Evolutionary conservation across 2,329 filamentous ascomycete species (phyloP), one percentile per base, ranked within the genome.

Genomic region (Plenodomus lindquistii): DNA sequence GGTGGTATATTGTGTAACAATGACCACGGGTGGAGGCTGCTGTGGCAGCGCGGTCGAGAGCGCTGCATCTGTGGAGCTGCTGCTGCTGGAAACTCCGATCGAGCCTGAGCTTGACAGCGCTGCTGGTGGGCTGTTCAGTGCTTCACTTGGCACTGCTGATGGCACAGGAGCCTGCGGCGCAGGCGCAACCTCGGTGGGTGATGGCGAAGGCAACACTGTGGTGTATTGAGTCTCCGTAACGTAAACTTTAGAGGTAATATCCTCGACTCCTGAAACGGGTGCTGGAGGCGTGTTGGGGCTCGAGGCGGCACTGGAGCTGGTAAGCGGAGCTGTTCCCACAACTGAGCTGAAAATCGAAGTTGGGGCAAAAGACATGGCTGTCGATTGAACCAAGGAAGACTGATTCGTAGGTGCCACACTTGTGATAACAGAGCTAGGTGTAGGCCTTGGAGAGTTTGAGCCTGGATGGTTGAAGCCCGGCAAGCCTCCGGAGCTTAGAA

Each of bases 1-100:
- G 4, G 66, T 70, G 2, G 67, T 70, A 49, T 62, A 70, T 17
- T 62, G 52, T 3, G 67, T 70, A 21, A 69, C 46, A 4, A 65
- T 64, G 3, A 68, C 55, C 13, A 69, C 60, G n/a, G 65, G 63
- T 16, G 65, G 65, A 1, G 60, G 42, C 6, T 46, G 50, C 11
- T 61, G 39, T 27, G 57, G 27, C 27, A 31, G 48, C 7, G 60
- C 54, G 3, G 61, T 50, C 15, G 52, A 50, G 1, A 57, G 41
- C 0, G 43, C 35, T 24, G 45, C 46, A 15, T 38, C 45, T 2
- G 46, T 40, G 5, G 54, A 44, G 29, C 46, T 50, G 10, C 51
- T 54, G 10, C 37, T 27, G 10, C 42, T 10, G 31, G 27, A 20
- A 19, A 37, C 16, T 29, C 41, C 35, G 18, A 24, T 46, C 42